These are phyloP conservation scores for Hemileccinum rubropunctum DNA, from an alignment of 768 basidiomycete species.

Conservation along the genomic window DNA sequence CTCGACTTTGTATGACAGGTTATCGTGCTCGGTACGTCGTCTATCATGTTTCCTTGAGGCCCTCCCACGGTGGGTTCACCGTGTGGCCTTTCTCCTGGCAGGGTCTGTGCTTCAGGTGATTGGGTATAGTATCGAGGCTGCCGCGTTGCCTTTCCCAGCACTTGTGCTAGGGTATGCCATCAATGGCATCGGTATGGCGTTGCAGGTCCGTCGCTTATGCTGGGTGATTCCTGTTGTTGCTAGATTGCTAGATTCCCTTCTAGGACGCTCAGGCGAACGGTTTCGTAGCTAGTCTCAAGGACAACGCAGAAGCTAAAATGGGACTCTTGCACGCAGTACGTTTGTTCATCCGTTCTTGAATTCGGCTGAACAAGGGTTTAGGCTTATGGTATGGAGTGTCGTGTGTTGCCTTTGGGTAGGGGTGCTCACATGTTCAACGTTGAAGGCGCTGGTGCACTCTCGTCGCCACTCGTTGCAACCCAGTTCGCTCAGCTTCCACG, in stretches of 20 bases:
- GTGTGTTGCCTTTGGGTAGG: not conserved
- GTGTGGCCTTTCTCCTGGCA: not conserved
- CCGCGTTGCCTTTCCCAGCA: constrained; percentile 44
- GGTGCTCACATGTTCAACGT: constrained; percentile 5
- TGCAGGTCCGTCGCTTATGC: constrained; percentile 37
- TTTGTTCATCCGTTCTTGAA: constrained; percentile 30
- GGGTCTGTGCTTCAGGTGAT: constrained; percentile 31
- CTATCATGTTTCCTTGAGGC: not conserved
- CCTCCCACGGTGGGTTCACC: too few relatives aligned
- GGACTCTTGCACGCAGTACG: constrained; percentile 37
- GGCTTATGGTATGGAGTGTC: constrained; percentile 32
- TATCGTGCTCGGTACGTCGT: constrained; percentile 24
- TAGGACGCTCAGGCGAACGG: constrained; percentile 50
- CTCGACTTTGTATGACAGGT: constrained; percentile 12
- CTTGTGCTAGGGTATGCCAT: constrained; percentile 41
- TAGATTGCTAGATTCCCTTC: not conserved
- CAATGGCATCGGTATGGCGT: constrained; percentile 44
- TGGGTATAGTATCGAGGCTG: constrained; percentile 36
- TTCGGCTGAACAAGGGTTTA: constrained; percentile 2
- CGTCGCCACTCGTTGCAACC: constrained; percentile 74
- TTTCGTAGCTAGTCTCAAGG: constrained; percentile 40
- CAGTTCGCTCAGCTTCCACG: constrained; percentile 64
- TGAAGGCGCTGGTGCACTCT: constrained; percentile 62
- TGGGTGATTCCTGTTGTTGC: not conserved
- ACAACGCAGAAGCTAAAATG: constrained; percentile 40